A percentile compares a stretch with the other conserved stretches of the same genome.
These are phyloP conservation scores for Phytopythium chamaehyphon DNA, from an alignment of 352 stramenopile genomes.

Conservation along the genomic window DNA sequence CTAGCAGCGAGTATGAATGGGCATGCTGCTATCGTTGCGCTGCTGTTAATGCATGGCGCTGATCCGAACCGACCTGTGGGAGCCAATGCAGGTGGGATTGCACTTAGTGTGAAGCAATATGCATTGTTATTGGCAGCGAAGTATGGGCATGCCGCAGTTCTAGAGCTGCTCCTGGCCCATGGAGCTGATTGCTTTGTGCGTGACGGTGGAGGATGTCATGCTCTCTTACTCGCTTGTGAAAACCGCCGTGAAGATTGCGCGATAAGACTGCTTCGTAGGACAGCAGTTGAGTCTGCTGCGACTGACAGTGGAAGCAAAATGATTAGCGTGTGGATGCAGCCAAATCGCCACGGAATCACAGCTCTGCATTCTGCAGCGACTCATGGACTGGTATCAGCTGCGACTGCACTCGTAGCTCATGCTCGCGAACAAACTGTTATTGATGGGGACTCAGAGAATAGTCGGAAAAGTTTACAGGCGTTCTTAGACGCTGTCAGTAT, in stretches of 20 bases:
- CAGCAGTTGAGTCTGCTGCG: neutral
- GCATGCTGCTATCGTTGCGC: constrained; percentile 42
- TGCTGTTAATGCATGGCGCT: constrained; percentile 37
- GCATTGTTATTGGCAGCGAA: constrained; percentile 90
- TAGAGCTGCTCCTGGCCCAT: constrained; percentile 64
- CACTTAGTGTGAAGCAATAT: constrained; percentile 15
- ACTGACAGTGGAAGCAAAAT: neutral
- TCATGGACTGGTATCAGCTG: constrained; percentile 22
- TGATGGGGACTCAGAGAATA: no score
- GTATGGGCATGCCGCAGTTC: constrained; percentile 88
- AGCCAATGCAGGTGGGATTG: constrained; percentile 6
- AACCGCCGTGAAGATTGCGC: constrained; percentile 45
- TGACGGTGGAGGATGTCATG: constrained; percentile 38
- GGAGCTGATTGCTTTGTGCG: constrained; percentile 25
- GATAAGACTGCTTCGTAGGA: constrained; percentile 28
- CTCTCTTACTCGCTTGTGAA: constrained; percentile 56
- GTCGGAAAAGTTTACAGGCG: constrained; percentile 14
- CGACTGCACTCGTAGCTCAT: constrained; percentile 20
- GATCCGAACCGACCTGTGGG: constrained; percentile 18
- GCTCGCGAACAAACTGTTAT: neutral
- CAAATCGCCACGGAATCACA: constrained; percentile 53
- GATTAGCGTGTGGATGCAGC: constrained; percentile 26
- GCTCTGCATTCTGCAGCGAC: constrained; percentile 54
- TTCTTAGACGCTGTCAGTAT: constrained; percentile 47
- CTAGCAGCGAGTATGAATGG: constrained; percentile 74